Evolutionary conservation across 2,329 filamentous ascomycete genomes (phyloP).

Genomic region (Pseudopyricularia cyperi): DNA sequence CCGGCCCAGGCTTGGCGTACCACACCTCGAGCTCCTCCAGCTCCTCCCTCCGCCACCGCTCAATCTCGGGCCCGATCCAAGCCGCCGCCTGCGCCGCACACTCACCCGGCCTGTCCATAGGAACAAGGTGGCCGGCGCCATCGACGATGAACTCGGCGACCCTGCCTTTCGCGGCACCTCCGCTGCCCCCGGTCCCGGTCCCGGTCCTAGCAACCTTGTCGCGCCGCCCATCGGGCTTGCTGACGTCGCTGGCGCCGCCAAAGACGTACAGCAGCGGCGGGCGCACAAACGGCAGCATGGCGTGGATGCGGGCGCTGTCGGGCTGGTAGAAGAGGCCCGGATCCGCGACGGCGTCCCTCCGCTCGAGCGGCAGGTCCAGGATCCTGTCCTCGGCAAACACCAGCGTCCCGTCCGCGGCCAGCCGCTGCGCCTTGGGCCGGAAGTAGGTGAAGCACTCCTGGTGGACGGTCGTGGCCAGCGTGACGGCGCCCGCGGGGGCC

Average conservation of each 20-base stretch:
- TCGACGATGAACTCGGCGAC: slow-evolving; percentile 55
- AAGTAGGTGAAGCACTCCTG: slow-evolving; percentile 77
- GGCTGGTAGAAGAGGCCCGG: slow-evolving; percentile 51
- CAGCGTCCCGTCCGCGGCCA: slow-evolving; percentile 19
- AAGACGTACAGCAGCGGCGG: slow-evolving; percentile 59
- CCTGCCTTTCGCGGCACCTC: slow-evolving; percentile 48
- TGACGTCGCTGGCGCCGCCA: slow-evolving; percentile 46
- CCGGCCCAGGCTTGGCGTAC: slow-evolving; percentile 35
- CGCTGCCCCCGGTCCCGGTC: slow-evolving; percentile 51
- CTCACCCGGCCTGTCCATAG: slow-evolving; percentile 61
- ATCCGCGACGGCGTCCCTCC: slow-evolving; percentile 16
- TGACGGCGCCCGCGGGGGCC: slow-evolving; percentile 26
- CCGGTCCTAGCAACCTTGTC: slow-evolving; percentile 54
- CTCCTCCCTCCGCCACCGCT: slow-evolving; percentile 44
- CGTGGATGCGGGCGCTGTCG: slow-evolving; percentile 44
- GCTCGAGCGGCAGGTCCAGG: slow-evolving; percentile 30
- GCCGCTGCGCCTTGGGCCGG: slow-evolving; percentile 41
- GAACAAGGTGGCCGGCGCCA: slow-evolving; percentile 63
- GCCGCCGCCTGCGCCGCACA: slow-evolving; percentile 47
- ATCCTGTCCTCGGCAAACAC: slow-evolving; percentile 26
- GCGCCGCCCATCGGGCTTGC: slow-evolving; percentile 31
- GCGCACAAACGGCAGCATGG: slow-evolving; percentile 44
- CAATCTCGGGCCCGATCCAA: slow-evolving; percentile 46
- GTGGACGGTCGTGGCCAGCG: slow-evolving; percentile 70
- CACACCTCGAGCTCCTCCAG: slow-evolving; percentile 30